Base-by-base conservation (phyloP, 345 rosid genomes). In the Acer negundo region DNA sequence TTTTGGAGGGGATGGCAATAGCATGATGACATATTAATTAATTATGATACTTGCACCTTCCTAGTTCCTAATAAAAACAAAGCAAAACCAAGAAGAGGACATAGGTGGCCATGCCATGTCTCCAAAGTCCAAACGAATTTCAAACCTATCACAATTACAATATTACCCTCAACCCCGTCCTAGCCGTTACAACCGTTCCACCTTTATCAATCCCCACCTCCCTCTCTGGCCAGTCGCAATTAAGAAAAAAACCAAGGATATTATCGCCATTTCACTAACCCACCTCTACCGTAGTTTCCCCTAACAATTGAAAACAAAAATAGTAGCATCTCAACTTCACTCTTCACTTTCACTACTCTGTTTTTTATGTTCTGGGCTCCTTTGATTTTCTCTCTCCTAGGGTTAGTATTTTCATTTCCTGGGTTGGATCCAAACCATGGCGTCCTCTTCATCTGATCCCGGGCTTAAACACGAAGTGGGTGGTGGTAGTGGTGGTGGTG, bases 401-500 rank as follows among this genome's bases (percentile, higher is more conserved):
- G 86, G 76, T 80, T 86, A 28, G 66, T 75, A 24, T 44, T 69
- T 16, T 22, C 26, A 55, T 1, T 22, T 17, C 49, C 66, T 75
- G 72, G 20, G 4, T 17, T 73, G 51, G 22, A 8, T 71, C 65
- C 47, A 46, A 67, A 53, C 58, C 61, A 91, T 95, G 98, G 94
- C 92, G 68, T 92, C 98, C 62, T 83, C 99, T 13, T 92, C 97
- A 72, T 90, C 94, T 62, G 98, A 95, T 84, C 99, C 87, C 3
- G 96, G 90, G 55, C 74, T 88, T 80, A 95, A 93, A 82, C 82
- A 93, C 47, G 98, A 93, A 69, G 78, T 80, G 2, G 83, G 82
- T 44, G 67, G 86, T 13, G 75, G 81, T 11, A 80, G 87, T 47
- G 85, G 83, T 6, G 88, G 89, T n/a, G 89, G 84, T 56, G 92